Conservation (phyloP, 2,329 filamentous ascomycete species). For the Cryphonectria parasitica region DNA sequence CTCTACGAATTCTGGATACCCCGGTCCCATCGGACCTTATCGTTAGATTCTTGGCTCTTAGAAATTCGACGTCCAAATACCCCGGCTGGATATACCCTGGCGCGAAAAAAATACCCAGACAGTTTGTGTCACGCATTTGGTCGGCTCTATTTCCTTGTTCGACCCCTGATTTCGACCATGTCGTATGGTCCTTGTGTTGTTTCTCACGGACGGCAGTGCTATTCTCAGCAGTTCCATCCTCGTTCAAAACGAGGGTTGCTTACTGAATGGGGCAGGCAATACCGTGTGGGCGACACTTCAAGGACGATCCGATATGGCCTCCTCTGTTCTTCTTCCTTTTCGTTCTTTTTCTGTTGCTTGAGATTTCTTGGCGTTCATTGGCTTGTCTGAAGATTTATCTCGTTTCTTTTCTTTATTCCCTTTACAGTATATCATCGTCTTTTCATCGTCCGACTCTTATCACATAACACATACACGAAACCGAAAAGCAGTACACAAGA, state of each 20-base stretch:
- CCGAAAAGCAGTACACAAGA: slow-evolving; percentile 19
- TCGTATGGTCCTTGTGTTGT: slow-evolving; percentile 33
- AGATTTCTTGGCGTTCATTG: slow-evolving; percentile 18
- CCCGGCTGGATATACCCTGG: slow-evolving; percentile 69
- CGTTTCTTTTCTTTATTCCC: not conserved
- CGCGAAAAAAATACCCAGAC: slow-evolving; percentile 57
- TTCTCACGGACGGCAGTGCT: slow-evolving; percentile 25
- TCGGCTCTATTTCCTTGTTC: slow-evolving; percentile 45
- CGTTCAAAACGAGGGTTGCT: not conserved
- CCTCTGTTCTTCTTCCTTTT: slow-evolving; percentile 11
- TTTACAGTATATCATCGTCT: slow-evolving; percentile 24
- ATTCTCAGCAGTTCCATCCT: not conserved
- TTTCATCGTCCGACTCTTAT: slow-evolving; percentile 11
- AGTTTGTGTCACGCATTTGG: slow-evolving; percentile 49
- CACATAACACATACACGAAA: slow-evolving; percentile 18
- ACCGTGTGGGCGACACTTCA: not conserved
- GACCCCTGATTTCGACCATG: slow-evolving; percentile 40
- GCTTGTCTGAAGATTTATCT: slow-evolving; percentile 20
- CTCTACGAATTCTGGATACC: slow-evolving; percentile 95
- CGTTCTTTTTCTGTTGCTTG: slow-evolving; percentile 6
- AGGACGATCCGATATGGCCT: slow-evolving; percentile 11
- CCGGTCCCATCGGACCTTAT: slow-evolving; percentile 87
- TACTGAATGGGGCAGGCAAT: slow-evolving; percentile 2
- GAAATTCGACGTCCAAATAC: slow-evolving; percentile 52
- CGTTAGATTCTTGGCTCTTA: slow-evolving; percentile 67